A percentile compares a stretch with the other conserved stretches of the same genome.
phyloP scores from a whole-genome alignment of 2,329 filamentous ascomycete species.

The Microsporum audouinii region DNA sequence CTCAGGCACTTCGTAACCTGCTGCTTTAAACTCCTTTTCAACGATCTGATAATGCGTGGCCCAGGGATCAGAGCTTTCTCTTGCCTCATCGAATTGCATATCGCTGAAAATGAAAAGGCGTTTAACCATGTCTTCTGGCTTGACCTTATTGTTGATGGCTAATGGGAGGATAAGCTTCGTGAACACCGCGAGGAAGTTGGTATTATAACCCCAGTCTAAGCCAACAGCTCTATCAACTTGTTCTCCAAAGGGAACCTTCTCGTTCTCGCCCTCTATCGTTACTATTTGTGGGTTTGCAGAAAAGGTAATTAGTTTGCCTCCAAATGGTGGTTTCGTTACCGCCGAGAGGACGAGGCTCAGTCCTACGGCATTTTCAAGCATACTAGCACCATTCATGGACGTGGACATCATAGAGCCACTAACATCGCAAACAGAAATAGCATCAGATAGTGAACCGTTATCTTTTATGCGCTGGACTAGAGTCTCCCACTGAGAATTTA shows the following conservation, averaged over 20 bases:
- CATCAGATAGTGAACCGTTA: constrained; percentile 42
- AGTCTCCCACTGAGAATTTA: constrained; percentile 45
- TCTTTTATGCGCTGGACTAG: constrained; percentile 48
- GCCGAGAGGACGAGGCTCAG: constrained; percentile 47
- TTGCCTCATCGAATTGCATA: constrained; percentile 46
- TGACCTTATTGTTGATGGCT: constrained; percentile 41
- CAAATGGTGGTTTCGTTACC: constrained; percentile 43
- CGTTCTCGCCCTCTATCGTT: constrained; percentile 20
- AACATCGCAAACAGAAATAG: constrained; percentile 49
- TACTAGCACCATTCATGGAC: constrained; percentile 38
- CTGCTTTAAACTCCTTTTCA: constrained; percentile 33
- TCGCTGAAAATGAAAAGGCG: constrained; percentile 50
- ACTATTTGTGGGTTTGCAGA: constrained; percentile 32
- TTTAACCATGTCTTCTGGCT: constrained; percentile 49
- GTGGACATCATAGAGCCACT: constrained; percentile 42
- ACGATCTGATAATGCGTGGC: constrained; percentile 42
- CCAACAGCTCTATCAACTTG: constrained; percentile 30
- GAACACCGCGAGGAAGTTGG: constrained; percentile 47
- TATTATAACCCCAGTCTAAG: constrained; percentile 35
- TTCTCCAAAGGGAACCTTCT: constrained; percentile 24
- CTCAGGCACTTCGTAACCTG: constrained; percentile 48
- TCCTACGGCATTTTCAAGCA: constrained; percentile 45
- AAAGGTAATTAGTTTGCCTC: constrained; percentile 47
- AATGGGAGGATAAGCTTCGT: constrained; percentile 44
- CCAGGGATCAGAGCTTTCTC: constrained; percentile 23